Evolutionary conservation across 352 stramenopile species (phyloP).

Genomic region (Pseudoperonospora humuli): DNA sequence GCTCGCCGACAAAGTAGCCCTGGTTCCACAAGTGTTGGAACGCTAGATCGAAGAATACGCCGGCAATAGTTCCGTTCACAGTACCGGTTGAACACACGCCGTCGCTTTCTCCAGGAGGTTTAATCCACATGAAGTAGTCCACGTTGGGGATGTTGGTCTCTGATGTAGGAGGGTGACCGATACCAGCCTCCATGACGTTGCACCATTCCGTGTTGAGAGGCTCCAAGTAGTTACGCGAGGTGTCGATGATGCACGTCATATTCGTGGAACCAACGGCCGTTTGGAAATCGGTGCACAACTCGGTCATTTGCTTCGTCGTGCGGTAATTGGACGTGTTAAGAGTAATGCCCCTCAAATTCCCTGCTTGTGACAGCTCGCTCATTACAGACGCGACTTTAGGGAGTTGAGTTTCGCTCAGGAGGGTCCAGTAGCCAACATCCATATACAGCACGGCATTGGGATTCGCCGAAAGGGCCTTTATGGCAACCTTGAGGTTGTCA

Average conservation of each 20-base stretch:
- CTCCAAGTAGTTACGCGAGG: constrained; percentile 45
- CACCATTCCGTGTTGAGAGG: constrained; percentile 54
- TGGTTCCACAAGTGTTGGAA: constrained; percentile 67
- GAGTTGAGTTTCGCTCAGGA: no score
- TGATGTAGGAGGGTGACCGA: constrained; percentile 43
- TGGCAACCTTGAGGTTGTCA: constrained; percentile 41
- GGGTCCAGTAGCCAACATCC: constrained; percentile 63
- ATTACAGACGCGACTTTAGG: no score
- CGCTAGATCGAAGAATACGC: constrained; percentile 45
- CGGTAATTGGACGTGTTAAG: constrained; percentile 81
- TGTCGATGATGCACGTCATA: constrained; percentile 57
- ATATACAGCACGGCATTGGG: constrained; percentile 63
- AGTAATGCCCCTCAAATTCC: constrained; percentile 56
- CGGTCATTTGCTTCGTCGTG: constrained; percentile 34
- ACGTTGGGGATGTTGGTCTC: constrained; percentile 45
- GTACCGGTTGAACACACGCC: constrained; percentile 39
- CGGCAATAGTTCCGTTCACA: constrained; percentile 40
- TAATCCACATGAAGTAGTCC: constrained; percentile 72
- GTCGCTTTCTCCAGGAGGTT: constrained; percentile 57
- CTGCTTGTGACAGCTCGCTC: no score
- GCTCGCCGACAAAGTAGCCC: constrained; percentile 48
- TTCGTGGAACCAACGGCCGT: constrained; percentile 28
- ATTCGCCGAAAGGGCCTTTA: constrained; percentile 44
- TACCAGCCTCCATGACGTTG: constrained; percentile 52
- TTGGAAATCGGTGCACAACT: constrained; percentile 54